Evolutionary conservation across 2,329 filamentous ascomycete species (phyloP).

Genomic region (Teratosphaeria zuluensis): DNA sequence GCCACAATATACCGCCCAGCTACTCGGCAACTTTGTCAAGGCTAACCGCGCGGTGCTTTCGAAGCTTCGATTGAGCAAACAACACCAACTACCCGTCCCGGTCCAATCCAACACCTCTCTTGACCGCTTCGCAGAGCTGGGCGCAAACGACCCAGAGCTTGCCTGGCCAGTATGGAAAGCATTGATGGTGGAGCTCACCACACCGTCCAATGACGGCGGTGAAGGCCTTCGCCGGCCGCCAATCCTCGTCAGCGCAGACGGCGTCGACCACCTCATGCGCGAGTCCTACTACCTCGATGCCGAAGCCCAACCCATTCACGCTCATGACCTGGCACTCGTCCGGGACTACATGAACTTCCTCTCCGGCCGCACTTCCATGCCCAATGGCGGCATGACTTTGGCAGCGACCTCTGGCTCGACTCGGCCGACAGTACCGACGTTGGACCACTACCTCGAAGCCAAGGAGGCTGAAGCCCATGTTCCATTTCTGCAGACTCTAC

Average conservation of each 20-base stretch:
- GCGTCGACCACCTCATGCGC: constrained; percentile 71
- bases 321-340: constrained; percentile 72
- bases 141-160: constrained; percentile 63
- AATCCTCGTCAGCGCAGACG: constrained; percentile 69
- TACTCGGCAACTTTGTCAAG: constrained; percentile 62
- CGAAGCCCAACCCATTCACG: constrained; percentile 65
- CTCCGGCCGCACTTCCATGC: constrained; percentile 43
- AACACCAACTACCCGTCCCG: constrained; percentile 50
- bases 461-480: neutral
- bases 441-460: constrained; percentile 39
- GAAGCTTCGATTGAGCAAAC: constrained; percentile 39
- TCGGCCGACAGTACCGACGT: constrained; percentile 50
- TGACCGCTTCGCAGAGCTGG: constrained; percentile 56
- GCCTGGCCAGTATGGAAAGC: constrained; percentile 74
- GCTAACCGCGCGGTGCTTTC: constrained; percentile 61
- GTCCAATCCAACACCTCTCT: constrained; percentile 53
- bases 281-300: constrained; percentile 64
- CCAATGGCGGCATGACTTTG: constrained; percentile 71
- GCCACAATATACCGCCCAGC: constrained; percentile 62
- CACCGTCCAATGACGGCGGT: constrained; percentile 30
- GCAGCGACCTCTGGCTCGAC: constrained; percentile 68
- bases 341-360: constrained; percentile 66
- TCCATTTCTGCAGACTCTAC: neutral
- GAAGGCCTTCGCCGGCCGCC: constrained; percentile 42
- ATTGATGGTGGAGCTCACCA: constrained; percentile 68